Evolutionary conservation across 768 basidiomycete species (phyloP).

Genomic region (Lactifluus subvellereus): DNA sequence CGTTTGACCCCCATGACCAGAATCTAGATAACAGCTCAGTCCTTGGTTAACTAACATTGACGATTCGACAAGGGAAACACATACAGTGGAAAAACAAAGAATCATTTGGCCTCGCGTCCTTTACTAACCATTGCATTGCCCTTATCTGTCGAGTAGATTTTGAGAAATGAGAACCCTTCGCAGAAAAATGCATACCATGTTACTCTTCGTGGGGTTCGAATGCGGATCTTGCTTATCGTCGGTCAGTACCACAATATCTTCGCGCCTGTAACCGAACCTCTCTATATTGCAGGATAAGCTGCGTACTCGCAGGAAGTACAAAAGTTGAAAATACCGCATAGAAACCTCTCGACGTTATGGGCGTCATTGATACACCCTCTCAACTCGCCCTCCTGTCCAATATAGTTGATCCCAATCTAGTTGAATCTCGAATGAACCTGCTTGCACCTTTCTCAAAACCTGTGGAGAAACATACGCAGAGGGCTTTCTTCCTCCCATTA

Average conservation of each 20-base stretch:
- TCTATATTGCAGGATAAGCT: constrained; percentile 26
- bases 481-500: constrained; percentile 48
- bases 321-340: constrained; percentile 30
- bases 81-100: constrained; percentile 50
- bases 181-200: constrained; percentile 37
- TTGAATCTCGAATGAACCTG: neutral
- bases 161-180: neutral
- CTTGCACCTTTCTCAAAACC: neutral
- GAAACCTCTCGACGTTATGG: constrained; percentile 45
- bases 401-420: constrained; percentile 53
- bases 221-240: constrained; percentile 43
- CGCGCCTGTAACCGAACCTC: constrained; percentile 42
- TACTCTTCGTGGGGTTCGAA: constrained; percentile 45
- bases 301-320: neutral
- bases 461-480: constrained; percentile 38
- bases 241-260: constrained; percentile 55
- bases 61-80: constrained; percentile 8
- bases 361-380: constrained; percentile 59
- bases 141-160: constrained; percentile 30
- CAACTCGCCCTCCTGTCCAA: constrained; percentile 38
- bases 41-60: neutral
- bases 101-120: constrained; percentile 48
- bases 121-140: constrained; percentile 56
- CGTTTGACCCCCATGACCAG: constrained; percentile 94
- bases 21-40: constrained; percentile 43